Evolutionary conservation across 352 stramenopile species (phyloP), one percentile per base, ranked within the genome.

Genomic region (Phytophthora idaei): DNA sequence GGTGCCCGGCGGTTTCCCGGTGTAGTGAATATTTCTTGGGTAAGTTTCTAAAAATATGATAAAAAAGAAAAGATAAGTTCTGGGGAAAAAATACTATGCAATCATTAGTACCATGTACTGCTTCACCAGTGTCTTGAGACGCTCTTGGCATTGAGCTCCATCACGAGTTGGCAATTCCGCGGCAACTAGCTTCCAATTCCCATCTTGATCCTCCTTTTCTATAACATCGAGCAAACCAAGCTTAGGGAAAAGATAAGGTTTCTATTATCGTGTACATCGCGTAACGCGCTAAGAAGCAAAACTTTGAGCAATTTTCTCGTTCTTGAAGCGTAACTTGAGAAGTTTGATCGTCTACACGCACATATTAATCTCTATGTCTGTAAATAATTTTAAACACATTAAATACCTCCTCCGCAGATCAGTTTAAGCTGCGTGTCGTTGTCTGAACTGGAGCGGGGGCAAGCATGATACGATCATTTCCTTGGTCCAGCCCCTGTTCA

Each of bases 401-500:
- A 39, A 39, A 39, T 39, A 39, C 34, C 34, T 39, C 34, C 34
- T 39, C 34, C 34, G 34, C 34, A 4, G 34, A 12, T 4, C 32
- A 54, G 55, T 44, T 61, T 44, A 46, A 42, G 34, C 34, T 39
- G 34, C 34, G 34, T 39, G 9, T 12, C 12, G 34, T 39, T 39
- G 34, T 39, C 8, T 12, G 34, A 39, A 39, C 17, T 39, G 34
- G 4, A 39, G 12, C 12, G 6, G 8, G 34, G 8, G 9, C 34
- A 6, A 12, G 34, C 34, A 39, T 12, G 34, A 14, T 12, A 39
- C 34, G 8, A 39, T 12, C 34, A 39, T 39, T 6, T 39, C 12
- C 34, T 39, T 39, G 34, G 3, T 39, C 34, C 34, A 39, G 2
- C 34, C 7, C 9, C 12, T 39, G 34, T 39, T 39, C 2, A 39